Evolutionary conservation across 768 basidiomycete species (phyloP), one percentile per base, ranked within the genome.

Genomic region (Gloeophyllum trabeum): DNA sequence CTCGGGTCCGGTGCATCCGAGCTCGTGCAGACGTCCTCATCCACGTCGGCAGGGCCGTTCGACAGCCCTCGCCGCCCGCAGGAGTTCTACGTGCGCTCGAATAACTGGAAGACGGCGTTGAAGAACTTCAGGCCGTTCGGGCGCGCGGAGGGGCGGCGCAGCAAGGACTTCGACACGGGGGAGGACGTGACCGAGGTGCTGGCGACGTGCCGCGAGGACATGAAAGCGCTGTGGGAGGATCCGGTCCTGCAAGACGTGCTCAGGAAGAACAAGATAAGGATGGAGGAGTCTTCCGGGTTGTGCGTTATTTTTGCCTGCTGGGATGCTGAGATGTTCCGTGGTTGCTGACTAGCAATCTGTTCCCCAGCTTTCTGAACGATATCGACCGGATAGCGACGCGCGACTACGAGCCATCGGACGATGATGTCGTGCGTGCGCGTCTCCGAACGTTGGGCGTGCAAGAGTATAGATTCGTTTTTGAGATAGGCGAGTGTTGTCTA

Each of bases 281-380:
- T 88, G 47, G 83, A 89, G 55, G 75, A 84, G 44, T 63, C 71
- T 14, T 72, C 86, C 24, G 79, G 86, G 40, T 88, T 87, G 82
- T 84, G 57, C 61, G 80, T 52, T 44, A 19, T 42, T 36, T 14
- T 6, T 46, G 45, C 25, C 35, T 23, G 16, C 24, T 12, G 4
- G 4, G 12, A 43, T 42, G 4, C 42, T n/a, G 28, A 37, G 26
- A 2, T 69, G 6, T 6, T 30, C n/a, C 20, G 36, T 14, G 14
- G 10, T 25, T 40, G 21, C 30, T 3, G 28, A 12, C 18, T 24
- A 6, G 34, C 28, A 16, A 19, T 23, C 35, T 21, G 39, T 14
- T 20, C 14, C 2, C 16, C 47, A 86, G 84, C 54, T 88, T 85
- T 56, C 62, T 88, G 41, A 69, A 76, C 46, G 81, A 86, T 46